Percentiles rank a stretch among this genome's conserved stretches.
phyloP scores from a whole-genome alignment of 306 rosid genomes.

The Cajanus cajan region DNA sequence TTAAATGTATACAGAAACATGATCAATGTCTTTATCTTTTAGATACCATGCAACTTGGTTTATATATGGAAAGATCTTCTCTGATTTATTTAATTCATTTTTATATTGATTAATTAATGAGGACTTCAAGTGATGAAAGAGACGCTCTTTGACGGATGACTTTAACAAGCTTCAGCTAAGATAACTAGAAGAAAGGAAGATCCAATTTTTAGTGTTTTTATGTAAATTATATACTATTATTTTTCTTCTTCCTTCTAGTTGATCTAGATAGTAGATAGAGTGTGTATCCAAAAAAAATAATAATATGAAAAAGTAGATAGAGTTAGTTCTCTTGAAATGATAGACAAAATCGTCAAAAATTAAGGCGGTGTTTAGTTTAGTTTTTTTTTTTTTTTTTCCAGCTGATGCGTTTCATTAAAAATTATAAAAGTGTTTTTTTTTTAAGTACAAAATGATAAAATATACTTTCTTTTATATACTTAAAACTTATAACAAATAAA shows the following conservation, averaged over 20 bases:
- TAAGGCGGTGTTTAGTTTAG: too few species aligned
- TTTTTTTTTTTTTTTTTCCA: too few species aligned
- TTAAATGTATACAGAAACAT: not conserved
- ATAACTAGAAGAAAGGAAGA: not conserved
- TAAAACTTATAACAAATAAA: too few species aligned
- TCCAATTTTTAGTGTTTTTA: not conserved
- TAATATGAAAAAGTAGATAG: too few species aligned
- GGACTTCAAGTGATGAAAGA: not conserved
- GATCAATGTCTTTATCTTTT: conserved; percentile 25
- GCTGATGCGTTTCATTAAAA: too few species aligned
- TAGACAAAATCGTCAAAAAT: not conserved
- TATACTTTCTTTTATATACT: too few species aligned
- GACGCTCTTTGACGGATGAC: not conserved
- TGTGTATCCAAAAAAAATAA: too few species aligned
- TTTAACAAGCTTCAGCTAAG: not conserved
- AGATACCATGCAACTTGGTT: conserved; percentile 23
- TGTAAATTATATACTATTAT: too few species aligned
- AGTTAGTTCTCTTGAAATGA: not conserved
- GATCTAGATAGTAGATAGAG: too few species aligned
- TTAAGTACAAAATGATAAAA: too few species aligned
- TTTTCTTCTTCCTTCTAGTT: too few species aligned
- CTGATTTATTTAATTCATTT: not conserved
- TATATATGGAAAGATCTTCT: conserved; percentile 1
- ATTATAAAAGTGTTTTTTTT: too few species aligned
- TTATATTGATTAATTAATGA: not conserved